phyloP scores from a whole-genome alignment of 73 alveolate species.

The Paramecium biaurelia region DNA sequence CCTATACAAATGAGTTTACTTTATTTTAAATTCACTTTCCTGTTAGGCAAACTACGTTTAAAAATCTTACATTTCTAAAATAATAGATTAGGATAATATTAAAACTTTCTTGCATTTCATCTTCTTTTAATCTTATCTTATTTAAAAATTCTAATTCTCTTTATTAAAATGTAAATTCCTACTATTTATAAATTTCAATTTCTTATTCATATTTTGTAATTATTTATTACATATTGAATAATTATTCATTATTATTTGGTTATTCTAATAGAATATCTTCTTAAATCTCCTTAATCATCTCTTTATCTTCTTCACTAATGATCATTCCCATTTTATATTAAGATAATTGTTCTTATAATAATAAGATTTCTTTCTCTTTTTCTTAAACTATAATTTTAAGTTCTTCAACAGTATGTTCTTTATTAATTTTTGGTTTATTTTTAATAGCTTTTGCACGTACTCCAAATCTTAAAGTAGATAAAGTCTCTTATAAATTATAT shows the following conservation, averaged over 20 bases:
- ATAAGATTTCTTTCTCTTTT: constrained; percentile 54
- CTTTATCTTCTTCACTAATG: neutral
- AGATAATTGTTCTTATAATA: neutral
- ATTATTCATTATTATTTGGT: neutral
- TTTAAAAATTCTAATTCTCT: neutral
- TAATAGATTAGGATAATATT: neutral
- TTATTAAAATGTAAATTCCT: neutral
- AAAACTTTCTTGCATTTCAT: constrained; percentile 10
- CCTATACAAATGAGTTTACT: neutral
- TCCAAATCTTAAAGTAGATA: constrained; percentile 91
- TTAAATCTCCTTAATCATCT: neutral
- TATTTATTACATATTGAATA: neutral
- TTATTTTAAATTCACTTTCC: neutral
- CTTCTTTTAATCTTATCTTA: neutral
- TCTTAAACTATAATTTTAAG: constrained; percentile 69
- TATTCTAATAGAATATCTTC: neutral
- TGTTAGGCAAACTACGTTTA: neutral
- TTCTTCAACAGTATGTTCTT: constrained; percentile 84
- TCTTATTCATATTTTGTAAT: neutral
- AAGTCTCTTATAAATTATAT: constrained; percentile 88
- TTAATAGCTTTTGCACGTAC: constrained; percentile 91
- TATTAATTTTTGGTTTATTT: constrained; percentile 90
- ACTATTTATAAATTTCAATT: neutral
- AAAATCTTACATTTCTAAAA: neutral
- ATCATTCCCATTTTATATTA: neutral